Evolutionary conservation across 352 stramenopile species (phyloP).

Genomic region (Pythium dissimile): DNA sequence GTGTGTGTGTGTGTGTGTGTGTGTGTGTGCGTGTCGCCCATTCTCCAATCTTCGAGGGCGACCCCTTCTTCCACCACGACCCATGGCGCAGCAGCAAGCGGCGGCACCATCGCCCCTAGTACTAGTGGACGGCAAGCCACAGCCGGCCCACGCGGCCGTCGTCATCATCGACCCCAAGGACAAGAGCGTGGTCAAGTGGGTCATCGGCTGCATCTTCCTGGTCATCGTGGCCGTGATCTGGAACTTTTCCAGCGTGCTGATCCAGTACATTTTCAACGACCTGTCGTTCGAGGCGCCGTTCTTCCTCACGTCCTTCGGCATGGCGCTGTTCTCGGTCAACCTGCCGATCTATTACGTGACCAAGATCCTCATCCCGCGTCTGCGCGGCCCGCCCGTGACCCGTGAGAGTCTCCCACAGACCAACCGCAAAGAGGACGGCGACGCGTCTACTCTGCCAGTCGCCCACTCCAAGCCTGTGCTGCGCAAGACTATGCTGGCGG

Average conservation of each 20-base stretch:
- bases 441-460: background rate
- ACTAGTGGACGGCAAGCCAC: background rate
- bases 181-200: slow-evolving; percentile 33
- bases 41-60: background rate
- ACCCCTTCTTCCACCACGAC: background rate
- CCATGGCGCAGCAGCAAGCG: background rate
- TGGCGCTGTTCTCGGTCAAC: slow-evolving; percentile 82
- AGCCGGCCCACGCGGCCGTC: too few species aligned
- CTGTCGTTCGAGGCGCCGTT: slow-evolving; percentile 84
- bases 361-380: slow-evolving; percentile 40
- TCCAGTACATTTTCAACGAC: slow-evolving; percentile 89
- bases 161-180: background rate
- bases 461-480: slow-evolving; percentile 32
- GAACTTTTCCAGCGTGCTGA: slow-evolving; percentile 81
- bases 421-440: slow-evolving; percentile 15
- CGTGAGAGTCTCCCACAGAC: slow-evolving; percentile 8
- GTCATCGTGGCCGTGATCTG: slow-evolving; percentile 77
- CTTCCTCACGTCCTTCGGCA: slow-evolving; percentile 89
- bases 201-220: slow-evolving; percentile 71
- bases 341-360: slow-evolving; percentile 76
- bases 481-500: slow-evolving; percentile 30
- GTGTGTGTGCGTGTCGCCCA: too few species aligned
- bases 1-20: too few species aligned
- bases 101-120: background rate
- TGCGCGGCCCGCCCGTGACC: slow-evolving; percentile 4